These are phyloP conservation scores for Eutypa lata DNA, from an alignment of 2,329 filamentous ascomycete genomes.

Conservation along the genomic window DNA sequence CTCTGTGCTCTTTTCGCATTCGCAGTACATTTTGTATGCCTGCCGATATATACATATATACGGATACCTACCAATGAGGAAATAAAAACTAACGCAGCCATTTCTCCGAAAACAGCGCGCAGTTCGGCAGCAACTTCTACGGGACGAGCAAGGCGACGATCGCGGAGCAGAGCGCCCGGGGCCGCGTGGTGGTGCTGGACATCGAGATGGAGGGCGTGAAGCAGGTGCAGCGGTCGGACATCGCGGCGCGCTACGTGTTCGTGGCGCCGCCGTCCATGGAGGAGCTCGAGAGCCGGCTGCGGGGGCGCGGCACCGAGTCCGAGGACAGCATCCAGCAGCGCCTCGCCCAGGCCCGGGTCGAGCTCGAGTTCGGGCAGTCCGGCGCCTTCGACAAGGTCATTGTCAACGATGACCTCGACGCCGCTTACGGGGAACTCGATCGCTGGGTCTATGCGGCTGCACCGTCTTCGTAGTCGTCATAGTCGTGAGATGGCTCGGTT, in stretches of 20 bases:
- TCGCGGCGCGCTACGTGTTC: conserved; percentile 80
- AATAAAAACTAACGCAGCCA: too few relatives aligned
- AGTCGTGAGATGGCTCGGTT: neutral
- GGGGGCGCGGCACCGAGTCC: conserved; percentile 73
- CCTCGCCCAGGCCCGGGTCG: conserved; percentile 66
- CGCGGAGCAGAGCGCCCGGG: conserved; percentile 67
- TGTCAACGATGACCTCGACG: conserved; percentile 58
- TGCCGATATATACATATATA: neutral
- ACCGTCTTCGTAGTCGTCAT: neutral
- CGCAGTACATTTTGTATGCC: neutral
- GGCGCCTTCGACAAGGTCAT: conserved; percentile 64
- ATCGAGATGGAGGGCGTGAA: conserved; percentile 99
- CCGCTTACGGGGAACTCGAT: conserved; percentile 51
- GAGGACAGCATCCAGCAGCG: conserved; percentile 70
- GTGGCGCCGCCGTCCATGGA: conserved; percentile 75
- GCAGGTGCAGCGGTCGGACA: conserved; percentile 76
- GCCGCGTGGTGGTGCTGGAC: conserved; percentile 77
- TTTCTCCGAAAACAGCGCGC: too few relatives aligned
- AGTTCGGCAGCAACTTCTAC: conserved; percentile 84
- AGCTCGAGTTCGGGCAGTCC: conserved; percentile 69
- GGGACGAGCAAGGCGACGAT: conserved; percentile 81
- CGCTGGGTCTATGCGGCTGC: conserved; percentile 38
- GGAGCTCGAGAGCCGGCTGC: conserved; percentile 69
- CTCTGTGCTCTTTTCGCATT: too few relatives aligned
- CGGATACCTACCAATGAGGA: neutral